Base-by-base conservation (phyloP, 441 rosid genomes). In the Erodium texanum region DNA sequence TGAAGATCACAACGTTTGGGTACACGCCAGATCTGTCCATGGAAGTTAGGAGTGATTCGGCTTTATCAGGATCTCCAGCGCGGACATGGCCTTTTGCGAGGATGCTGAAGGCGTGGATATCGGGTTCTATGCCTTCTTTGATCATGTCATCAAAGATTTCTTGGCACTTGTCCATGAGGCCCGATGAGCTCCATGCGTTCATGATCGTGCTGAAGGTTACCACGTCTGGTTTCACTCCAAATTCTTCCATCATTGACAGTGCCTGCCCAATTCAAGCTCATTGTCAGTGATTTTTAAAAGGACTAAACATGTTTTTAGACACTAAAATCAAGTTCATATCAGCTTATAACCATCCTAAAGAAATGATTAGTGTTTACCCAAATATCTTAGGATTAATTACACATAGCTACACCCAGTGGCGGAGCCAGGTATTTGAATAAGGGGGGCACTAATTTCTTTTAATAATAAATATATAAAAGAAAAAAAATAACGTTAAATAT, bases 131-230 rank as follows among this genome's bases (percentile, higher is more conserved):
- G 29, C 89, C 83, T 12, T 85, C 83, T 75, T 82, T 85, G 62
- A 80, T 76, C 99, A 89, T 91, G 77, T 91, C 97, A 20, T 80
- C 72, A 36, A 88, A 93, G 63, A 93, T 91, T 71, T 89, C 95
- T 77, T 80, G 83, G 76, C 99, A 93, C 77, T 89, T 89, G 24
- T 81, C 82, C 99, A 91, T 93, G 48, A 83, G 80, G 71, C 96
- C 99, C 0, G 85, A 76, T 10, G 97, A 89, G 79, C 96, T 91
- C 95, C 99, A 89, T 0, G 89, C 93, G 70, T 93, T 85, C 96
- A 93, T 91, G 79, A 93, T 83, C 0, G 97, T 91, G 85, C 99
- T 93, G 74, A 89, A 93, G 41, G 97, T 93, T 61, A 91, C 71
- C 32, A 91, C 96, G 68, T 91, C 97, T 20, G 97, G 96, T 73